These are phyloP conservation scores for Eucalyptus tenuipes DNA, from an alignment of 345 rosid species.

Conservation along the genomic window DNA sequence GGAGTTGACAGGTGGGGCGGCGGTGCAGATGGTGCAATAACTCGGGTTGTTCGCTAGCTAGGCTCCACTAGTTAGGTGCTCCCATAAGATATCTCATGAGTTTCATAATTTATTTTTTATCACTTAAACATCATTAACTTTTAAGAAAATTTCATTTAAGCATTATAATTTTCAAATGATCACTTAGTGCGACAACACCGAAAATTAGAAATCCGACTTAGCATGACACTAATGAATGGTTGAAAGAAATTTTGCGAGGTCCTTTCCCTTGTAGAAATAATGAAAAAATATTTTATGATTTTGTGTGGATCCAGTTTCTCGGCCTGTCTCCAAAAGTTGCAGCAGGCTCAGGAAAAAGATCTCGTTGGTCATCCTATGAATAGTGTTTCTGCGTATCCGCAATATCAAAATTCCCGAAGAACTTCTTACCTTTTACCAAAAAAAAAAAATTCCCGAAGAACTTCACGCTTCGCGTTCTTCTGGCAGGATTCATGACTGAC, in stretches of 20 bases:
- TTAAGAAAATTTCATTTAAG: too few species aligned
- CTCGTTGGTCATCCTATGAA: not conserved
- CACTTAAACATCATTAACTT: too few species aligned
- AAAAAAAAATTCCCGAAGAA: not conserved
- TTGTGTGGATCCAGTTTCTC: not conserved
- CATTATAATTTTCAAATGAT: too few species aligned
- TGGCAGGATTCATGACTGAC: not conserved
- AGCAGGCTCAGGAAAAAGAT: not conserved
- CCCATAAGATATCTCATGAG: not conserved
- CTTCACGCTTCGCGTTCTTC: not conserved
- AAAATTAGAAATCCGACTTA: fast-evolving
- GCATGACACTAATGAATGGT: fast-evolving
- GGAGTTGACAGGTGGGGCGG: too few species aligned
- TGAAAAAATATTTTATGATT: not conserved
- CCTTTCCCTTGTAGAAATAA: not conserved
- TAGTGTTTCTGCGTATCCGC: not conserved
- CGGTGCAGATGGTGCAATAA: too few species aligned
- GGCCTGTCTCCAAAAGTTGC: not conserved
- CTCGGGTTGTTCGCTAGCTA: too few species aligned
- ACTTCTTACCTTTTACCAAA: too few species aligned
- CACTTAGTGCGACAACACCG: fast-evolving
- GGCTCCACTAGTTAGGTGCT: not conserved
- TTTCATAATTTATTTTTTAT: too few species aligned
- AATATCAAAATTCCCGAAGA: not conserved
- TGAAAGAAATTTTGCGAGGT: fast-evolving